Base-by-base conservation (phyloP, 2,329 filamentous ascomycete genomes). In the Chaetomium strumarium region DNA sequence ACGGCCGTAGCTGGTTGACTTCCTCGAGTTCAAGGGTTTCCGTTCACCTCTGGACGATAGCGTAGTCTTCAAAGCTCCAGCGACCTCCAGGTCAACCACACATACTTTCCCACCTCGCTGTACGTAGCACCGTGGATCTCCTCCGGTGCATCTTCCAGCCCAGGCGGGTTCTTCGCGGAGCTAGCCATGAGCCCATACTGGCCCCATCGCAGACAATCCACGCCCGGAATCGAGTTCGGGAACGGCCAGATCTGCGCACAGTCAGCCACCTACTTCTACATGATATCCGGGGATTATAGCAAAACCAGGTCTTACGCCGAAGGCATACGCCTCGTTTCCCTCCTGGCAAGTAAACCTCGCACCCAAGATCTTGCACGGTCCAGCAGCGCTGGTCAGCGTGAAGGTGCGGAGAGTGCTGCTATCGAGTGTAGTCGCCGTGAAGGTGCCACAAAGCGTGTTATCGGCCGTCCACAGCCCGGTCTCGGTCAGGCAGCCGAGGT, bases 401-500 rank as follows among this genome's bases (percentile, higher is more conserved):
- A 17, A 47, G 16, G 31, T 36, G 24, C 24, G 34, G 4, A 39
- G 14, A n/a, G 11, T 40, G 43, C 13, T 44, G 14, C 16, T 30
- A 10, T 30, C 13, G 36, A 53, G 30, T 14, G 14, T 19, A 1
- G 38, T 16, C 5, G 19, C 51, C 5, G 24, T 33, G 24, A 53
- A 56, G 12, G 31, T 31, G 12, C 40, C 54, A 36, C 54, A 56
- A 7, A 38, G 50, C 1, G 33, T 6, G 34, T 56, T 36, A 41
- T 53, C n/a, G 19, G 47, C 46, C 12, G 54, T 56, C 54, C 46
- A 56, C 38, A 42, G 49, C 8, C 54, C 54, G 1, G 24, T 13
- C 1, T 36, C 31, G 11, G 54, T 56, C 38, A 56, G 42, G 37
- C 54, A 56, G 30, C 54, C 54, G 5, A 56, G 47, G 39, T 56